Evolutionary conservation across 2,329 filamentous ascomycete genomes (phyloP), one percentile per base, ranked within the genome.

Genomic region (Talaromyces sp.): DNA sequence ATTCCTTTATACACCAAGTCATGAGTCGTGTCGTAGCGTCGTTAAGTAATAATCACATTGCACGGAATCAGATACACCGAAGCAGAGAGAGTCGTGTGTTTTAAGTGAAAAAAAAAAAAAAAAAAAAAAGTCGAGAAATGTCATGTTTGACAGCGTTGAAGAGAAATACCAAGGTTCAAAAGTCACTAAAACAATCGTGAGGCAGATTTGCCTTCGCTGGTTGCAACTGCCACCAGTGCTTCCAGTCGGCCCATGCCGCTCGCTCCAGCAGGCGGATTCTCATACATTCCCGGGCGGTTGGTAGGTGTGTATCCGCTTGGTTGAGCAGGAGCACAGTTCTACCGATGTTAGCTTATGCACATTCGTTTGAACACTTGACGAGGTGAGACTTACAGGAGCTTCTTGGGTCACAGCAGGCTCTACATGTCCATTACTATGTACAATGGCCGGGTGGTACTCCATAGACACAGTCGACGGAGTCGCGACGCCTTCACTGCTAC

Each of bases 211-310:
- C 79, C 77, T 64, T 79, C 79, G 60, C 79, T 80, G 6, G 80
- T 82, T 37, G 80, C 80, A 59, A 81, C 80, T 25, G 80, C 80
- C 44, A 82, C 80, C 54, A 82, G 75, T 57, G 79, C 80, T 66
- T 82, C 80, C n/a, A 82, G 71, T 23, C 79, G 74, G 50, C 77
- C 79, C 77, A 82, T 79, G 28, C 76, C 77, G 40, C 70, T 69
- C 35, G 74, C 72, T 39, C 71, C 68, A 44, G 54, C 33, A 50
- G 72, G 63, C 8, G 70, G 66, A 61, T 72, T 68, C 21, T 70
- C 64, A 54, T 72, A 73, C 31, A 72, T 66, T 31, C 67, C 68
- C 50, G 72, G 62, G 39, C 72, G 69, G 18, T 66, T 54, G 44
- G 67, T 66, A 62, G 71, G 64, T 69, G 59, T 68, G 48, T 64